A percentile compares a stretch with the other conserved stretches of the same genome.
These are phyloP conservation scores for Geotrichum macrosporum DNA, from an alignment of 1,139 yeast species.

Conservation along the genomic window DNA sequence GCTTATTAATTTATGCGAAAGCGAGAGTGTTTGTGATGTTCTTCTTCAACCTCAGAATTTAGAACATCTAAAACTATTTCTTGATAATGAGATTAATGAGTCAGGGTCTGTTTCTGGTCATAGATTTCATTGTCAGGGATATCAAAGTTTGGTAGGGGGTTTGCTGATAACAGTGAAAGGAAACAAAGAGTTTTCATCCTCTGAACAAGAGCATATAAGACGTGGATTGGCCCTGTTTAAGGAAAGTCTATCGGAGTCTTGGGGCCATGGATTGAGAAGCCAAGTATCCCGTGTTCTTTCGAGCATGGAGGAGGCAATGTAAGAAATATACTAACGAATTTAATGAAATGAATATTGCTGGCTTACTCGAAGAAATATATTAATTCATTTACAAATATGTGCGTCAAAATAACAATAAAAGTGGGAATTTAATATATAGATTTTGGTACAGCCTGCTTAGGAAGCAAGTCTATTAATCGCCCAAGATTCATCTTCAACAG, in stretches of 20 bases:
- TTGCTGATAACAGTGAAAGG: slow-evolving; percentile 20
- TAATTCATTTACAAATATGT: too few relatives aligned
- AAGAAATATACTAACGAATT: slow-evolving; percentile 2
- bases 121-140: slow-evolving; percentile 25
- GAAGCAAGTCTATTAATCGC: slow-evolving; percentile 69
- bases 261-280: slow-evolving; percentile 24
- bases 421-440: background rate
- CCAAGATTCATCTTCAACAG: slow-evolving; percentile 52
- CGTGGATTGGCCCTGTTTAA: slow-evolving; percentile 21
- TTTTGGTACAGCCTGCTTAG: slow-evolving; percentile 34
- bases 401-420: background rate
- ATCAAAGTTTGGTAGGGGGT: slow-evolving; percentile 25
- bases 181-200: slow-evolving; percentile 11
- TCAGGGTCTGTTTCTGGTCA: slow-evolving; percentile 2
- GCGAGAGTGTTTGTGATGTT: slow-evolving; percentile 13
- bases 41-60: slow-evolving; percentile 5
- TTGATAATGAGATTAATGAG: background rate
- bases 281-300: slow-evolving; percentile 22
- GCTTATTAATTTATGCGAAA: slow-evolving; percentile 25
- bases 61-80: background rate
- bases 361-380: too few relatives aligned
- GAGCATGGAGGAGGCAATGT: slow-evolving; percentile 15
- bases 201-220: slow-evolving; percentile 17
- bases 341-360: slow-evolving; percentile 2
- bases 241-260: slow-evolving; percentile 15